These are phyloP conservation scores for Aspergillus brasiliensis DNA, from an alignment of 2,329 filamentous ascomycete species.

Conservation along the genomic window DNA sequence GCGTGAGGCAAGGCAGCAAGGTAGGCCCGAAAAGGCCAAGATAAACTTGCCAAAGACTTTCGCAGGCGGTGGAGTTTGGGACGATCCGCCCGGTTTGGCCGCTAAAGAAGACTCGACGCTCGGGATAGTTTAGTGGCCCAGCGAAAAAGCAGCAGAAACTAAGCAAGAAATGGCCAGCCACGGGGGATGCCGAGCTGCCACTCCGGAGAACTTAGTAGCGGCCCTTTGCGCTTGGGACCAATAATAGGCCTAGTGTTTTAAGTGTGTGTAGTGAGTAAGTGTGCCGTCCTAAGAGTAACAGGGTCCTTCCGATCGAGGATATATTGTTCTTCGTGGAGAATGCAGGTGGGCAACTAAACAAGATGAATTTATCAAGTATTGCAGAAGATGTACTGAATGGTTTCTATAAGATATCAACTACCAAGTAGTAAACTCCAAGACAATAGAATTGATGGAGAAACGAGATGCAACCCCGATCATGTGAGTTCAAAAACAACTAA, in stretches of 20 bases:
- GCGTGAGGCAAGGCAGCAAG: constrained; percentile 11
- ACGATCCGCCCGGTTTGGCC: constrained; percentile 14
- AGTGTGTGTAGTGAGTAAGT: background rate
- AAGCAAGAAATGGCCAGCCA: background rate
- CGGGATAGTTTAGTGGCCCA: background rate
- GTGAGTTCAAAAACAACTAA: constrained; percentile 15
- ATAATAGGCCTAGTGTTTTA: background rate
- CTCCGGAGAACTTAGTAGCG: constrained; percentile 2
- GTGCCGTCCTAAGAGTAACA: background rate
- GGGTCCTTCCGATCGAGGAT: no score
- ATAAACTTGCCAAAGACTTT: constrained; percentile 16
- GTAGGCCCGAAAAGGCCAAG: constrained; percentile 10
- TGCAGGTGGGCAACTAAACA: no score
- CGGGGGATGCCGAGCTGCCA: background rate
- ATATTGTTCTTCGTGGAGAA: no score
- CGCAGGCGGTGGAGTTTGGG: constrained; percentile 20
- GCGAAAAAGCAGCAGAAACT: constrained; percentile 11
- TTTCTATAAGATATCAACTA: no score
- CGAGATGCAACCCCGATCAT: constrained; percentile 4
- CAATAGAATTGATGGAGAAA: background rate
- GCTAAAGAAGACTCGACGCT: constrained; percentile 4
- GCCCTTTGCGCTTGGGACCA: background rate
- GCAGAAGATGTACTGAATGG: no score
- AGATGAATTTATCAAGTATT: no score
- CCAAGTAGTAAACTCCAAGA: background rate